Conservation (phyloP, 2,329 filamentous ascomycete species). For the Beauveria sp. region DNA sequence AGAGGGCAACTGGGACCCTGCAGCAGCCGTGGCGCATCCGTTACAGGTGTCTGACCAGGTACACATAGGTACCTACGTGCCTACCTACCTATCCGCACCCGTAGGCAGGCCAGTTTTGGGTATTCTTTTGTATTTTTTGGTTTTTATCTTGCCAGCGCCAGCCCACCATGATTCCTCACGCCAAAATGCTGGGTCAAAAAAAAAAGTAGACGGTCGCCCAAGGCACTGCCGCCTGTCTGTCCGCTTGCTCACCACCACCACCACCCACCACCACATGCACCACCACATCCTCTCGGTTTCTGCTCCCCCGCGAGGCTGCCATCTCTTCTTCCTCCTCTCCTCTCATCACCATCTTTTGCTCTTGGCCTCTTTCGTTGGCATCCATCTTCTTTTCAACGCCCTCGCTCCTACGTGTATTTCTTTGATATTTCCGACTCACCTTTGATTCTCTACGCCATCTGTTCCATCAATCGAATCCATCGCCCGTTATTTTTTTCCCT, state of each 20-base stretch:
- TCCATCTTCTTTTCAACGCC: not conserved
- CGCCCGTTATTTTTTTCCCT: not conserved
- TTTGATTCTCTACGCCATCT: not conserved
- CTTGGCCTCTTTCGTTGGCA: not conserved
- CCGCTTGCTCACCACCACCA: not conserved
- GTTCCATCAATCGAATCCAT: not conserved
- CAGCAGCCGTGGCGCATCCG: too few relatives aligned
- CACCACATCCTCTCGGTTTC: not conserved
- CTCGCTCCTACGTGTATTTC: not conserved
- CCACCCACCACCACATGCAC: not conserved
- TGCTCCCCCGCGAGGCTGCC: not conserved
- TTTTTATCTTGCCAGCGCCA: too few relatives aligned
- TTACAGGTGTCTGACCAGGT: too few relatives aligned
- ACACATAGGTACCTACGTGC: too few relatives aligned
- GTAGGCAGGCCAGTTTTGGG: too few relatives aligned
- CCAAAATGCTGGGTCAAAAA: not conserved
- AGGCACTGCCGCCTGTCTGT: not conserved
- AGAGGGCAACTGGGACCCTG: too few relatives aligned
- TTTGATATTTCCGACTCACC: not conserved
- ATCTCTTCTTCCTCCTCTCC: not conserved
- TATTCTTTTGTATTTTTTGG: too few relatives aligned
- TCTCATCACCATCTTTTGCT: not conserved
- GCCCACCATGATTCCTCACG: not conserved
- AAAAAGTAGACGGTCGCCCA: not conserved
- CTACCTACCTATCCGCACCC: too few relatives aligned